Conservation (phyloP, 495 filamentous ascomycete genomes). For the Penicillium antarcticum region DNA sequence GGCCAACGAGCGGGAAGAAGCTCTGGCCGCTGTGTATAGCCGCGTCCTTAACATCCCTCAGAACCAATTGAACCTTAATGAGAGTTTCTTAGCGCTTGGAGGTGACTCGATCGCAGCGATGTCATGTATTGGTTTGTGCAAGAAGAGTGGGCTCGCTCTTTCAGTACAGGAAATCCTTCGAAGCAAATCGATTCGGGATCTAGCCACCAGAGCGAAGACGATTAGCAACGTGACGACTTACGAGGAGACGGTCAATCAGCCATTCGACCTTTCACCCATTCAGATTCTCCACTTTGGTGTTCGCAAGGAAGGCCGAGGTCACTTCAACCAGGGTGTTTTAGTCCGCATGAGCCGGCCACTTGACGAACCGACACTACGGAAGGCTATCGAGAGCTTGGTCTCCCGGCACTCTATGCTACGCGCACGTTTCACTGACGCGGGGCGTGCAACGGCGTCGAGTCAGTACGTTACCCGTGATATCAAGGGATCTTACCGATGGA, state of each 20-base stretch:
- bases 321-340: constrained; percentile 71
- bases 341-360: constrained; percentile 52
- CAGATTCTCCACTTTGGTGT: constrained; percentile 66
- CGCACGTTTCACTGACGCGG: constrained; percentile 51
- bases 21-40: constrained; percentile 44
- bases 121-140: constrained; percentile 55
- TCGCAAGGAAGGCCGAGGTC: constrained; percentile 52
- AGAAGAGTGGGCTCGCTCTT: constrained; percentile 49
- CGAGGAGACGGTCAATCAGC: constrained; percentile 40
- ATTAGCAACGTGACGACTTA: constrained; percentile 30
- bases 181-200: constrained; percentile 42
- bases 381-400: constrained; percentile 57
- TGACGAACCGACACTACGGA: constrained; percentile 42
- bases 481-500: constrained; percentile 35
- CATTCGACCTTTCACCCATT: constrained; percentile 67
- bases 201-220: constrained; percentile 33
- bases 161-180: constrained; percentile 53
- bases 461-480: constrained; percentile 40
- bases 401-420: constrained; percentile 71
- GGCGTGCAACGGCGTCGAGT: constrained; percentile 20
- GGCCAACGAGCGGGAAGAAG: constrained; percentile 32
- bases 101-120: constrained; percentile 72
- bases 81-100: constrained; percentile 62
- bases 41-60: constrained; percentile 51
- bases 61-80: constrained; percentile 44